Percentiles rank a stretch among this genome's conserved stretches.
phyloP scores from a whole-genome alignment of 495 filamentous ascomycete genomes.

The Neurospora sp. region DNA sequence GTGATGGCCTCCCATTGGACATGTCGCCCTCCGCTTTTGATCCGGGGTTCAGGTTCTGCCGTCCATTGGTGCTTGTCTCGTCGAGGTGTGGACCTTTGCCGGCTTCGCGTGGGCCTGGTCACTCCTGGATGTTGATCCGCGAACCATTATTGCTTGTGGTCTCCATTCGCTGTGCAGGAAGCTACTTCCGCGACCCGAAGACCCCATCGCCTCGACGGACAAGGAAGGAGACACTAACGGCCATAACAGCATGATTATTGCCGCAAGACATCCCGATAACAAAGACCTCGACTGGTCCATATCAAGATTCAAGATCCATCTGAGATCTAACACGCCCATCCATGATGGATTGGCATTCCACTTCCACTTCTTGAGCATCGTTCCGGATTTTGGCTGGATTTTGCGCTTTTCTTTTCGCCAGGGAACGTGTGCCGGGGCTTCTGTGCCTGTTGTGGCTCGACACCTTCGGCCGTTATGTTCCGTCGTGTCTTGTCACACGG shows the following conservation, averaged over 20 bases:
- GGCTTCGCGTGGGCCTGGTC: not conserved
- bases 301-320: not conserved
- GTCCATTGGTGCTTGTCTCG: not conserved
- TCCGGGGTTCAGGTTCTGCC: slow-evolving; percentile 24
- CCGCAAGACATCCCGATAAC: not conserved
- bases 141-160: not conserved
- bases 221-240: not conserved
- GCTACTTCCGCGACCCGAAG: not conserved
- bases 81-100: not conserved
- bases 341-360: not conserved
- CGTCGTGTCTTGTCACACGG: not conserved
- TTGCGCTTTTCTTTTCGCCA: not conserved
- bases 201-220: not conserved
- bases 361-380: not conserved
- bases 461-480: not conserved
- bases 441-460: not conserved
- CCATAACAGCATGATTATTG: not conserved
- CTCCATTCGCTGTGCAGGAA: not conserved
- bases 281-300: not conserved
- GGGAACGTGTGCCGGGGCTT: not conserved
- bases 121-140: not conserved
- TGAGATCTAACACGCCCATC: not conserved
- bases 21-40: slow-evolving; percentile 1
- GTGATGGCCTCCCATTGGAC: slow-evolving; percentile 7
- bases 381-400: not conserved